A percentile compares a stretch with the other conserved stretches of the same genome.
phyloP scores from a whole-genome alignment of 306 rosid species.

The Ormosia semicastrata region DNA sequence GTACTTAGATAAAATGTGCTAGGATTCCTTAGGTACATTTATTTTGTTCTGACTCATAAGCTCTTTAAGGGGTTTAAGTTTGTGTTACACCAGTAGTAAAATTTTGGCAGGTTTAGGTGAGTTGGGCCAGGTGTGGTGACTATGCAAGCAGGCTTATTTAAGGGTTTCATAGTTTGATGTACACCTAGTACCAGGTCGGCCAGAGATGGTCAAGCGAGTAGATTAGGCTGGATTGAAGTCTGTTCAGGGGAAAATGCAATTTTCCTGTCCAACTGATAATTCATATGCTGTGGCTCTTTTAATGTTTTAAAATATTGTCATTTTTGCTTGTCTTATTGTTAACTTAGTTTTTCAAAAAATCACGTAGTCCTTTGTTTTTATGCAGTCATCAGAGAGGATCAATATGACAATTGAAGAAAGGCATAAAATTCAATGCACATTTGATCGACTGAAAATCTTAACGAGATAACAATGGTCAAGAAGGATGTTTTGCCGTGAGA shows the following conservation, averaged over 20 bases:
- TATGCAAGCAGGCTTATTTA: neutral
- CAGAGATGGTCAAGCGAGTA: neutral
- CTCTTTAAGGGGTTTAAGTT: neutral
- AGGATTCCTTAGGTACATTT: neutral
- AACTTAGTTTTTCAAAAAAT: neutral
- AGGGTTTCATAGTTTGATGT: conserved; percentile 8
- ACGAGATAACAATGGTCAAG: conserved; percentile 10
- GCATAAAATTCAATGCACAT: conserved; percentile 42
- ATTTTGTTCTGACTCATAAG: neutral
- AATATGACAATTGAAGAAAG: conserved; percentile 52
- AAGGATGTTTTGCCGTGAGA: conserved; percentile 3
- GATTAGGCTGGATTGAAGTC: neutral
- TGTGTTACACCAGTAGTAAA: neutral
- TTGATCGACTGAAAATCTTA: conserved; percentile 39
- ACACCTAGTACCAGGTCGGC: neutral
- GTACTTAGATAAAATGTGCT: neutral
- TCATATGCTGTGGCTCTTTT: neutral
- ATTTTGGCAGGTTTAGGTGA: neutral
- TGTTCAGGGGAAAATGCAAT: neutral
- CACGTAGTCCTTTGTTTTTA: neutral
- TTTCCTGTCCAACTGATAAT: neutral
- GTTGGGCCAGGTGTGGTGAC: neutral
- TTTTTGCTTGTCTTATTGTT: neutral
- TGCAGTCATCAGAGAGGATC: conserved; percentile 52
- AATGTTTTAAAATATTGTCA: neutral